Evolutionary conservation across 345 rosid species (phyloP), one percentile per base, ranked within the genome.

Genomic region (Eucalyptus urophylla): DNA sequence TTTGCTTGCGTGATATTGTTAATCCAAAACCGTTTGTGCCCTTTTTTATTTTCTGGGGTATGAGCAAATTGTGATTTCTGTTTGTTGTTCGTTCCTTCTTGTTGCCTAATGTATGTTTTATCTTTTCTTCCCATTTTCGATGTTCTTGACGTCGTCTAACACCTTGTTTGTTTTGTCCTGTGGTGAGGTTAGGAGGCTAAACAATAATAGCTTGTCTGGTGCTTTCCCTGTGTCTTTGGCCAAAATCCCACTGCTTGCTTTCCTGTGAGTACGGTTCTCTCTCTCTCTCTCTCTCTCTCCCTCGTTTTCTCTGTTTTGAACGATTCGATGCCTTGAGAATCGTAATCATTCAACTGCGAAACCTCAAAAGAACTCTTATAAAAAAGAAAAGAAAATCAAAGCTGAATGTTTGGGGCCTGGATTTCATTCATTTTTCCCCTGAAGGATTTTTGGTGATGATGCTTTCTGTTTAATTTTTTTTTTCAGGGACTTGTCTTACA

Each of bases 151-250:
- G 85, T 76, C 8, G 29, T 40, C 85, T 76, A 53, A 83, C 43
- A 2, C 87, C 24, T 62, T 90, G 51, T 72, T 65, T 80, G 91
- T 87, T 29, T n/a, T 91, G 58, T 88, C 58, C 14, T 90, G 94
- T 92, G 96, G 56, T 25, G 88, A 53, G 44, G 69, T 49, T 87
- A 97, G 99, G 95, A 96, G 99, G 93, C 94, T 97, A 92, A 97
- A 97, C 95, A 96, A 97, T 92, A 97, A 97, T 90, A 96, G 97
- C 93, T 92, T 97, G 90, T 94, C 96, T 90, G 99, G 99, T 86
- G 93, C 95, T 87, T 94, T 96, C 87, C 99, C 99, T 85, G 93
- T 90, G 86, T 94, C 95, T 90, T 89, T 97, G 51, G 94, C 97
- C 92, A 94, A 95, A 93, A 92, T 94, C 90, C 92, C 97, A 89